Base-by-base conservation (phyloP, 2,329 filamentous ascomycete genomes). In the Fonsecaea pugnacius region DNA sequence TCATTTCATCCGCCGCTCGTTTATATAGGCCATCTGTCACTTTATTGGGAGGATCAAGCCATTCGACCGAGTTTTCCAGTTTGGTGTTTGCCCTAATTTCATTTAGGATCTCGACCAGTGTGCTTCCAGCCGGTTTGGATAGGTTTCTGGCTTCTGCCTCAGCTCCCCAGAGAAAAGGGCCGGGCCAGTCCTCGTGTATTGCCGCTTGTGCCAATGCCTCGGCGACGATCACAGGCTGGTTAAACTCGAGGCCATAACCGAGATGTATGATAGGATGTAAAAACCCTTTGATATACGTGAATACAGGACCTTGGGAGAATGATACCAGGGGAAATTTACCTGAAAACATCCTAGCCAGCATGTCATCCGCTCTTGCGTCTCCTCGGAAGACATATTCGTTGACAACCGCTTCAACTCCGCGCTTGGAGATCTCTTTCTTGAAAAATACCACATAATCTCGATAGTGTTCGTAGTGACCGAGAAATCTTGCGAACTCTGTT, bases 261-360 rank as follows among this genome's bases (percentile, higher is more conserved):
- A 94, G 82, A 74, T 95, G 90, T 66, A 95, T 91, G 27, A 93
- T 78, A 4, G 91, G 90, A 72, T 95, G 91, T 7, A 91, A 71
- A 68, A 91, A 83, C 30, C 51, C 62, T 35, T 35, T 35, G 33
- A 35, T 35, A 35, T 35, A 6, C 33, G 33, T 35, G 33, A 35
- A 35, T 59, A 18, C 18, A 36, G 48, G 32, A 27, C 18, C 21
- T 43, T 32, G 38, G 27, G 12, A 16, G 30, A 24, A 18, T 21
- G 40, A 30, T 2, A 6, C 30, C 24, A 46, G 18, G 36, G 24
- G 21, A 27, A 24, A 5, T 27, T 33, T 32, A 2, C 88, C 88
- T 18, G 83, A 83, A 72, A 86, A 92, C 71, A 94, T 78, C n/a
- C 91, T 82, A 1, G 82, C 80, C 2, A 93, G 77, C 80, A 96